Percentiles rank a stretch among this genome's conserved stretches.
Conservation (phyloP, 1,139 yeast species). For the Meyerozyma smithsonii region DNA sequence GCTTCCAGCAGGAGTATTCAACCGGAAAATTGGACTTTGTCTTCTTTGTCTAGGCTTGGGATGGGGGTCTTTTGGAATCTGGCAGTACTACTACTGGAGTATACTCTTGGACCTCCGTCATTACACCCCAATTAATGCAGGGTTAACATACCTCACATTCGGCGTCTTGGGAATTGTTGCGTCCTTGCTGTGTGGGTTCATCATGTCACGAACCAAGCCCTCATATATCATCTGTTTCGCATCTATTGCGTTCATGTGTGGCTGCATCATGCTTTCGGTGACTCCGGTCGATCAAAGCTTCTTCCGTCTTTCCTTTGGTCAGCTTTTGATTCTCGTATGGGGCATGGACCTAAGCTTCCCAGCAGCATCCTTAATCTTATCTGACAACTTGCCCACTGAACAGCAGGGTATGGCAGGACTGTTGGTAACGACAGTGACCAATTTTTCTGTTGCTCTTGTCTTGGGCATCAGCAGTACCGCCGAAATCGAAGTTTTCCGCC, state of each 20-base stretch:
- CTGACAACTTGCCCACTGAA: slow-evolving; percentile 44
- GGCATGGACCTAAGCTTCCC: slow-evolving; percentile 61
- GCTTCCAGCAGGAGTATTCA: slow-evolving; percentile 41
- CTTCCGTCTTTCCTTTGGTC: slow-evolving; percentile 43
- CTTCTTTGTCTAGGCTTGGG: slow-evolving; percentile 38
- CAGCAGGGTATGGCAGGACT: slow-evolving; percentile 64
- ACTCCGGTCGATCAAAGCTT: slow-evolving; percentile 48
- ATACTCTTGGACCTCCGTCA: slow-evolving; percentile 40
- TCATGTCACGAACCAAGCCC: slow-evolving; percentile 40
- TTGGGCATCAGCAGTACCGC: slow-evolving; percentile 50
- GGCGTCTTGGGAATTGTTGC: slow-evolving; percentile 45
- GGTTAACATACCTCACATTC: slow-evolving; percentile 43
- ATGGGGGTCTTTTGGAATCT: slow-evolving; percentile 58
- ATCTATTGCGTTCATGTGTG: slow-evolving; percentile 42
- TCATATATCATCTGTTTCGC: slow-evolving; percentile 41
- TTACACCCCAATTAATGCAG: slow-evolving; percentile 40
- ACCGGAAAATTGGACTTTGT: slow-evolving; percentile 31
- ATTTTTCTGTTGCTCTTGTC: slow-evolving; percentile 49
- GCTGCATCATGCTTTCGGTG: slow-evolving; percentile 42
- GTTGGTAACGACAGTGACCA: slow-evolving; percentile 48
- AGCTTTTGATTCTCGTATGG: slow-evolving; percentile 46
- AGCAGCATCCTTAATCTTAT: slow-evolving; percentile 48
- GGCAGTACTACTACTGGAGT: slow-evolving; percentile 42
- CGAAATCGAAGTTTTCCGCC: slow-evolving; percentile 31
- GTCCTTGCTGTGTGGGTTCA: slow-evolving; percentile 36